Percentiles rank a stretch among this genome's conserved stretches.
Evolutionary conservation across 192 early-diverging fungal species (phyloP).

Genomic region (Gigaspora rosea): DNA sequence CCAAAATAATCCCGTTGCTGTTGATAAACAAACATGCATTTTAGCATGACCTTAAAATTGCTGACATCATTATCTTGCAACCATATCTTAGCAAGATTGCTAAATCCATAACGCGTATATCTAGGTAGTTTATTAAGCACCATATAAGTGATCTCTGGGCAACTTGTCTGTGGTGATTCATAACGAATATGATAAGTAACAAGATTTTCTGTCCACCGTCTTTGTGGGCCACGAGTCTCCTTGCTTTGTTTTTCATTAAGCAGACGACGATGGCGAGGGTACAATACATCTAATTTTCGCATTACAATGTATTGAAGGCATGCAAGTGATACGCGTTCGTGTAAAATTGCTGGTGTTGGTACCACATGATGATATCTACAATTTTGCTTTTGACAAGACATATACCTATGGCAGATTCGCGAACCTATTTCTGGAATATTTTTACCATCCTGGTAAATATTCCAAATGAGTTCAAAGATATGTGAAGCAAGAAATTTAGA

Average conservation of each 20-base stretch:
- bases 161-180: too few relatives aligned
- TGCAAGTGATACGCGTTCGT: too few relatives aligned
- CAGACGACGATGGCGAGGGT: neutral
- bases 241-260: neutral
- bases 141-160: too few relatives aligned
- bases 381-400: neutral
- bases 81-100: conserved; percentile 8
- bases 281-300: neutral
- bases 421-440: neutral
- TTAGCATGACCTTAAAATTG: conserved; percentile 38
- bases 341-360: neutral
- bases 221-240: neutral
- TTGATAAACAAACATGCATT: conserved; percentile 28
- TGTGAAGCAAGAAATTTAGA: neutral
- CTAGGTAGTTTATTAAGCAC: too few relatives aligned
- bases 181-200: too few relatives aligned
- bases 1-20: neutral
- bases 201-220: neutral
- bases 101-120: too few relatives aligned
- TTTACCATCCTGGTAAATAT: too few relatives aligned
- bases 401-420: neutral
- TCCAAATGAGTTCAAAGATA: conserved; percentile 6
- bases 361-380: conserved; percentile 4
- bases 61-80: conserved; percentile 17
- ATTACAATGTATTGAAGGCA: too few relatives aligned